Base-by-base conservation (phyloP, 2,329 filamentous ascomycete species). In the Aureobasidium sp. region DNA sequence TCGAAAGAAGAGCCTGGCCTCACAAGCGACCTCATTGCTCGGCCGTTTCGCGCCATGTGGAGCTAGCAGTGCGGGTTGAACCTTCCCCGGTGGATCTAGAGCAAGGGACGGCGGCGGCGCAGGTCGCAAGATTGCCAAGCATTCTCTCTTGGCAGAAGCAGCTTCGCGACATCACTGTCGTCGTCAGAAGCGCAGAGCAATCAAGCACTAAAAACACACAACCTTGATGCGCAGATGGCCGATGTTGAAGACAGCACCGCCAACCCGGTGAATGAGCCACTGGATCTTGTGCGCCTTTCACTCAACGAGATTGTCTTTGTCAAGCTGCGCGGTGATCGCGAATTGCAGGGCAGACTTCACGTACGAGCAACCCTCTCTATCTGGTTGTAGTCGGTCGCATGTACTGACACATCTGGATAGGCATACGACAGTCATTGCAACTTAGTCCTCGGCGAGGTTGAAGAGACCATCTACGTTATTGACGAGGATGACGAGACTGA, bases 371-470 rank as follows among this genome's bases (percentile, higher is more conserved):
- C 32, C 23, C 12, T n/a, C 23, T 20, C 13, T 48, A 15, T 53
- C n/a, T 36, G 32, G 12, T 15, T 12, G 5, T 26, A 5, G 27
- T 20, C 47, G 37, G 23, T 36, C 34, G 26, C 6, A 8, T 39
- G 4, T 32, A 23, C 39, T 61, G 27, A 61, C 23, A 48, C 15
- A 9, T 55, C 7, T 44, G 50, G 3, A 23, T 26, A 99, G 94
- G 94, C 94, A 62, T 99, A 99, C 74, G 94, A 99, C 74, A 96
- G 91, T 71, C 94, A 99, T 76, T 99, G 95, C 83, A 99, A 99
- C 72, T 78, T 99, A 48, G 91, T 99, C 6, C 82, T 99, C 6
- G 93, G 94, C 61, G 94, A 99, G 67, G 94, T 97, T 5, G 91
- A 97, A 73, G 94, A 99, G 80, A 97, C 93, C 7, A 91, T 99